Percentiles rank a stretch among this genome's conserved stretches.
phyloP scores from a whole-genome alignment of 768 basidiomycete genomes.

The Dictyophora rubrovolvata region DNA sequence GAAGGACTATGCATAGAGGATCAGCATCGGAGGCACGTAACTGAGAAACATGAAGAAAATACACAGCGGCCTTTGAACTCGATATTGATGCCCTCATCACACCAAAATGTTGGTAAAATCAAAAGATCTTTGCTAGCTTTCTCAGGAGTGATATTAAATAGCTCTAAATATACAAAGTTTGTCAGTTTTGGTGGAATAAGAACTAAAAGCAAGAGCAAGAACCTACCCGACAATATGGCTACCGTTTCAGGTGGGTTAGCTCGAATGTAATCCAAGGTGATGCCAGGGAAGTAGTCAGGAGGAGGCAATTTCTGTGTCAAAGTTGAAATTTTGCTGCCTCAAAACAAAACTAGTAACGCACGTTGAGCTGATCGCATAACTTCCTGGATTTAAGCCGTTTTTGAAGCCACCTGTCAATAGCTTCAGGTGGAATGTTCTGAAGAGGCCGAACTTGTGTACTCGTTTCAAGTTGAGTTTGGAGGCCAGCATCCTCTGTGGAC shows the following conservation, averaged over 20 bases:
- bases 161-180: not conserved
- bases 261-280: not conserved
- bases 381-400: not conserved
- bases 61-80: not conserved
- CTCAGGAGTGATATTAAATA: not conserved
- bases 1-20: not conserved
- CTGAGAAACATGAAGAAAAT: not conserved
- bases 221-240: not conserved
- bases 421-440: not conserved
- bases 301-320: not conserved
- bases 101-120: not conserved
- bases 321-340: not conserved
- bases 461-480: not conserved
- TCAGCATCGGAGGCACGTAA: not conserved
- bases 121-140: not conserved
- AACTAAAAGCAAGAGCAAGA: not conserved
- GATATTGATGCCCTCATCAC: not conserved
- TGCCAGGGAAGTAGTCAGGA: not conserved
- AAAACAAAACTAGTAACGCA: not conserved
- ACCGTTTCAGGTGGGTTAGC: not conserved
- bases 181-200: not conserved
- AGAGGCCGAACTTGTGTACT: not conserved
- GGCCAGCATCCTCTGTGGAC: too few relatives aligned
- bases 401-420: not conserved
- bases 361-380: not conserved